Percentiles rank a stretch among this genome's conserved stretches.
Conservation (phyloP, 2,329 filamentous ascomycete species). For the Akanthomyces lecanii region DNA sequence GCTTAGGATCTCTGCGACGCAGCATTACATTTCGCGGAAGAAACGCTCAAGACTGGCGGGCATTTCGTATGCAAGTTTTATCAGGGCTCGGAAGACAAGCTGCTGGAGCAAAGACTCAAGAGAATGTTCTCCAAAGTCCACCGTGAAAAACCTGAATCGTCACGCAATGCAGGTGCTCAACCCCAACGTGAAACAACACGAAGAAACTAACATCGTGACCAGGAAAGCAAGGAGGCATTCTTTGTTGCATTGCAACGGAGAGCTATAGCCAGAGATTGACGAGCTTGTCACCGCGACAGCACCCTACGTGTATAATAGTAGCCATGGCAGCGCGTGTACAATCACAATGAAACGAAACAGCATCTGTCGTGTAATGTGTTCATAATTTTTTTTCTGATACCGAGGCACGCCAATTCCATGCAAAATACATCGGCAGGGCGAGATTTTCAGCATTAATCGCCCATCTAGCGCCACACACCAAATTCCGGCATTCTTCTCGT, state of each 20-base stretch:
- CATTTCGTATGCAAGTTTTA: slow-evolving; percentile 99
- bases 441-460: slow-evolving; percentile 28
- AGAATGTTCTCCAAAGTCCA: slow-evolving; percentile 75
- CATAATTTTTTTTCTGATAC: slow-evolving; percentile 37
- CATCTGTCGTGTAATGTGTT: slow-evolving; percentile 8
- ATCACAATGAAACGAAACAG: background rate
- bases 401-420: slow-evolving; percentile 46
- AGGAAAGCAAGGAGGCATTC: slow-evolving; percentile 67
- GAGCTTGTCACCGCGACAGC: background rate
- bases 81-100: slow-evolving; percentile 81
- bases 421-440: slow-evolving; percentile 34
- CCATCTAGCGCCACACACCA: slow-evolving; percentile 21
- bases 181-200: background rate
- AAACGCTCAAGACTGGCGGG: slow-evolving; percentile 76
- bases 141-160: slow-evolving; percentile 88
- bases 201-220: background rate
- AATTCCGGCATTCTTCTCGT: background rate
- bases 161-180: slow-evolving; percentile 65
- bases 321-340: slow-evolving; percentile 19
- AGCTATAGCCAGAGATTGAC: slow-evolving; percentile 17
- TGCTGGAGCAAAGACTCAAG: slow-evolving; percentile 68
- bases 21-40: slow-evolving; percentile 78
- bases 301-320: slow-evolving; percentile 26
- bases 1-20: slow-evolving; percentile 81
- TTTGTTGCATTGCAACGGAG: slow-evolving; percentile 77